Conservation (phyloP, 2,329 filamentous ascomycete genomes). For the Nothophoma quercina region DNA sequence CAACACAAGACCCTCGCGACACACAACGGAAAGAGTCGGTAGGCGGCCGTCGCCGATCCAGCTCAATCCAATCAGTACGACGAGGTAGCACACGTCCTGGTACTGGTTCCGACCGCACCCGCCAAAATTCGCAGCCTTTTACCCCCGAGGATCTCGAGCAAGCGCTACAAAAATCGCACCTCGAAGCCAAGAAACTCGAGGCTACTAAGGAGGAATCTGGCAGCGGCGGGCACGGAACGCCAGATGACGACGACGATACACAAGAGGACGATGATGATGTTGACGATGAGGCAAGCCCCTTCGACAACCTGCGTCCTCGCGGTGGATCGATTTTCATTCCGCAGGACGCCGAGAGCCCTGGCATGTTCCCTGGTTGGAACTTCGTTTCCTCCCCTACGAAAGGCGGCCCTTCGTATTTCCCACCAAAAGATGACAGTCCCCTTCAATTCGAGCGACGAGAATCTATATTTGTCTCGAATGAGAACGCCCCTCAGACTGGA, state of each 20-base stretch:
- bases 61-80: conserved; percentile 32
- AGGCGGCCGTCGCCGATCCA: conserved; percentile 41
- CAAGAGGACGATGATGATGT: conserved; percentile 24
- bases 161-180: conserved; percentile 53
- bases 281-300: conserved; percentile 29
- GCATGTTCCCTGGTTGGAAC: conserved; percentile 18
- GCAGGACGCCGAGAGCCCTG: conserved; percentile 33
- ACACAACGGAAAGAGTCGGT: conserved; percentile 33
- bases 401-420: conserved; percentile 26
- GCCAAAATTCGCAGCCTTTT: conserved; percentile 49
- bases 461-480: conserved; percentile 10
- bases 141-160: conserved; percentile 55
- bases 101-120: conserved; percentile 37
- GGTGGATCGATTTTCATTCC: conserved; percentile 38
- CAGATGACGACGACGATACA: conserved; percentile 21
- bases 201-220: conserved; percentile 39
- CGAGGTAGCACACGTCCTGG: conserved; percentile 32
- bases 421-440: conserved; percentile 19
- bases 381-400: conserved; percentile 14
- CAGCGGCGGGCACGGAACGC: conserved; percentile 30
- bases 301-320: conserved; percentile 29
- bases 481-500: conserved; percentile 16
- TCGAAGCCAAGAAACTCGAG: conserved; percentile 39
- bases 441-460: conserved; percentile 27
- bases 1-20: conserved; percentile 43